Evolutionary conservation across 345 rosid genomes (phyloP), one percentile per base, ranked within the genome.

Genomic region (Acer negundo): DNA sequence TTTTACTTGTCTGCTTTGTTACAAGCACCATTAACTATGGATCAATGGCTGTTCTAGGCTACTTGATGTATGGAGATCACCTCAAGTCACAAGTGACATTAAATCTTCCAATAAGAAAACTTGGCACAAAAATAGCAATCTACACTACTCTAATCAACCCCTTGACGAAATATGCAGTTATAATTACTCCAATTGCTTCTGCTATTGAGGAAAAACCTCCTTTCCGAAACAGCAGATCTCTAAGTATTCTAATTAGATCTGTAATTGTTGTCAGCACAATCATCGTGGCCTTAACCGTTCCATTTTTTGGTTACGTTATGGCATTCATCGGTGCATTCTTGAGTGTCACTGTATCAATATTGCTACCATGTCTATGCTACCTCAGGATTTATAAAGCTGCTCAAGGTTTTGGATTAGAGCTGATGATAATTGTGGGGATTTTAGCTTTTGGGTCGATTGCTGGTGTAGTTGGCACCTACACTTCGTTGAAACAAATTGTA

Each of bases 241-340:
- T 87, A 3, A 79, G 91, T 66, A 73, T 92, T 62, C 75, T 86
- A 20, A 70, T 88, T 9, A 81, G 90, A 77, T 84, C 92, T 16
- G 82, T 72, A 9, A 65, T 92, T 1, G 47, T 90, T n/a, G 75
- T 90, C 62, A 86, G 93, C 81, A 92, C 94, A 0, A 77, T 77
- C 0, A 76, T 88, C 4, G 87, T 90, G 66, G 96, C 96, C 16
- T 66, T 90, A 56, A 83, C 83, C 23, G 22, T 92, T 55, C 92
- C 96, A 1, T 90, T 85, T 84, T 92, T 92, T 1, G 90, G 90
- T 42, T 87, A 90, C 44, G 83, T 92, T 23, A 89, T 92, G 92
- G 90, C 90, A 0, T 90, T 92, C 55, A 88, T 62, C 7, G 94
- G 96, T 9, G 83, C 93, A 0, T 92, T 87, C 72, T 63, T 92